Percentiles rank a stretch among this genome's conserved stretches.
These are phyloP conservation scores for Ustilago cynodontis DNA, from an alignment of 1,284 basidiomycete genomes.

Conservation along the genomic window DNA sequence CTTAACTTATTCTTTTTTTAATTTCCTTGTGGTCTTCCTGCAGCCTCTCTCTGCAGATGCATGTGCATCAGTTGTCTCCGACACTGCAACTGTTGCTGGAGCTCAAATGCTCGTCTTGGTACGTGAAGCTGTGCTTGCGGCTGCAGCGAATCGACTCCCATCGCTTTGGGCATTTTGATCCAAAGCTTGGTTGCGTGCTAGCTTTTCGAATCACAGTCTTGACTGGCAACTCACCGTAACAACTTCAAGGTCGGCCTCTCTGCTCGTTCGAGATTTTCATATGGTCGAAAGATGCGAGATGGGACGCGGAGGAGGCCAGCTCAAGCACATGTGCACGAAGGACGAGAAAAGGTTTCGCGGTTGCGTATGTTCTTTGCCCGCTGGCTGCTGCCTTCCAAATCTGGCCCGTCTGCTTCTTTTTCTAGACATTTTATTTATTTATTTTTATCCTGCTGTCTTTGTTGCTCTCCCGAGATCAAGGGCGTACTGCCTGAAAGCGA, in stretches of 20 bases:
- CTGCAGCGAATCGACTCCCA: too few relatives aligned
- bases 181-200: too few relatives aligned
- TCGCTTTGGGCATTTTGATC: too few relatives aligned
- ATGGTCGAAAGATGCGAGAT: too few relatives aligned
- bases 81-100: background rate
- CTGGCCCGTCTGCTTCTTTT: background rate
- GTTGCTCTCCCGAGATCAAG: slow-evolving; percentile 4
- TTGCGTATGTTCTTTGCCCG: background rate
- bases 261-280: too few relatives aligned
- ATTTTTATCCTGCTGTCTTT: background rate
- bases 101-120: background rate
- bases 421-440: background rate
- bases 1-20: too few relatives aligned
- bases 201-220: too few relatives aligned
- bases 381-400: background rate
- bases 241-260: too few relatives aligned
- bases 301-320: background rate
- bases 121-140: too few relatives aligned
- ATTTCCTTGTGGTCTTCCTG: background rate
- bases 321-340: background rate
- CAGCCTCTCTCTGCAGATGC: background rate
- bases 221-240: too few relatives aligned
- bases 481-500: background rate
- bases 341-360: background rate
- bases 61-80: slow-evolving; percentile 1